These are phyloP conservation scores for Geosmithia putterillii DNA, from an alignment of 2,329 filamentous ascomycete species.

Conservation along the genomic window DNA sequence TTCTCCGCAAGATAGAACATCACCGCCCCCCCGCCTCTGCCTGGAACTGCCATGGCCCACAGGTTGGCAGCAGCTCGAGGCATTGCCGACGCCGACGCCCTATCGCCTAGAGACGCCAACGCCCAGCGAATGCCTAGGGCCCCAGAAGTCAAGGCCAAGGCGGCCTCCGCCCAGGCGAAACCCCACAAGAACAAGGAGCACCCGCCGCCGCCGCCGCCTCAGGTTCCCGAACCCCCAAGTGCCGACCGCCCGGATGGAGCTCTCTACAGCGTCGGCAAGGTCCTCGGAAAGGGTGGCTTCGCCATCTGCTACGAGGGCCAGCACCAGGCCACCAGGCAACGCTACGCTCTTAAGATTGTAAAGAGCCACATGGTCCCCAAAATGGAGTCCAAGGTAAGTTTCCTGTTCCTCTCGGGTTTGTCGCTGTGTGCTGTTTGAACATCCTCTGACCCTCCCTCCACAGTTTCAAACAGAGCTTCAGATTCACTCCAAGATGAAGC, in stretches of 20 bases:
- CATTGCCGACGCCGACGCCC: constrained; percentile 45
- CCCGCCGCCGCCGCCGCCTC: constrained; percentile 48
- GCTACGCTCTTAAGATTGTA: constrained; percentile 71
- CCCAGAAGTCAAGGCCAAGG: constrained; percentile 38
- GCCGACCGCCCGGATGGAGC: constrained; percentile 57
- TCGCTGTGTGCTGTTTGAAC: neutral
- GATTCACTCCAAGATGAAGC: constrained; percentile 95
- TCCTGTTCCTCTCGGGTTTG: neutral
- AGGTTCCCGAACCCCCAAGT: constrained; percentile 51
- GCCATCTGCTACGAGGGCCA: constrained; percentile 70
- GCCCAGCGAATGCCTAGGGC: constrained; percentile 39
- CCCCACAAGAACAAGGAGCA: constrained; percentile 53
- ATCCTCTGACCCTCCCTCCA: constrained; percentile 6
- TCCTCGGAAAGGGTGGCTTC: constrained; percentile 72
- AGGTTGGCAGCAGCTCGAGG: constrained; percentile 35
- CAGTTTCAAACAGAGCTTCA: constrained; percentile 76
- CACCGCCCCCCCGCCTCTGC: neutral
- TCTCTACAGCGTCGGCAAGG: constrained; percentile 60
- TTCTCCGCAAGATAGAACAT: neutral
- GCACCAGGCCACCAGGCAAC: constrained; percentile 51
- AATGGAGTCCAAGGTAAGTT: constrained; percentile 66
- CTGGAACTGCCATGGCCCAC: constrained; percentile 26
- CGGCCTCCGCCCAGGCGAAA: constrained; percentile 35
- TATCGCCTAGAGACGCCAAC: constrained; percentile 54
- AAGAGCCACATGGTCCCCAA: constrained; percentile 72